Evolutionary conservation across 805 yeast species (phyloP).

Genomic region (Zygosaccharomyces gambellarensis): DNA sequence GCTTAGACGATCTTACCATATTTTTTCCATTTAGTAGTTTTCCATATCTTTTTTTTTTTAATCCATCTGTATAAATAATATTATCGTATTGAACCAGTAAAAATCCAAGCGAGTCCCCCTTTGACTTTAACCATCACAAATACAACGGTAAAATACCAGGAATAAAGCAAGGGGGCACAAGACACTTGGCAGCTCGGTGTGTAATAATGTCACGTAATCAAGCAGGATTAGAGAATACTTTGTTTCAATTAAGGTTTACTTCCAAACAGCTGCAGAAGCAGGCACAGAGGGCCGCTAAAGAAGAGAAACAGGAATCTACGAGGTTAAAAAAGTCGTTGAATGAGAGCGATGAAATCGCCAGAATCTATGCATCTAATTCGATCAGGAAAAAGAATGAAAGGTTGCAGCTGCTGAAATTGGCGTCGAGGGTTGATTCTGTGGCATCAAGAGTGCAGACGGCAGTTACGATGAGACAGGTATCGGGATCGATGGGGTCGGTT

Average conservation of each 20-base stretch:
- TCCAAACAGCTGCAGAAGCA: constrained; percentile 90
- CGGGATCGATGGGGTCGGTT: constrained; percentile 89
- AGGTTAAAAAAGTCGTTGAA: constrained; percentile 65
- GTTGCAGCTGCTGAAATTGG: constrained; percentile 69
- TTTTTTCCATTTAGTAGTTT: not conserved
- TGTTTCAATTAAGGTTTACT: constrained; percentile 57
- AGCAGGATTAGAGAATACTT: constrained; percentile 34
- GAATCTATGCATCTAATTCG: constrained; percentile 91
- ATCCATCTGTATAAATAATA: too few relatives aligned
- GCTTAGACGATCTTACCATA: not conserved
- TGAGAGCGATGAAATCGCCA: constrained; percentile 74
- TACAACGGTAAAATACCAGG: not conserved
- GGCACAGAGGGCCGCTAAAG: constrained; percentile 85
- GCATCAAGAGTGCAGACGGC: constrained; percentile 96
- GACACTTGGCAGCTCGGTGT: not conserved
- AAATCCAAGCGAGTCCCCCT: too few relatives aligned
- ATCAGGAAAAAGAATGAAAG: constrained; percentile 87
- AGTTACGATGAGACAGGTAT: constrained; percentile 92
- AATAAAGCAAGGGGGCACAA: not conserved
- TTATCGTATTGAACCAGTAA: too few relatives aligned
- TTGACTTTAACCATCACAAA: not conserved
- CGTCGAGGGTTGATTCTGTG: constrained; percentile 92
- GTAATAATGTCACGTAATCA: constrained; percentile 30
- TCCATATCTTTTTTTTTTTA: not conserved
- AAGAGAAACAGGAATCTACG: constrained; percentile 79